These are phyloP conservation scores for Fusarium fujikuroi DNA, from an alignment of 2,329 filamentous ascomycete genomes.

Conservation along the genomic window DNA sequence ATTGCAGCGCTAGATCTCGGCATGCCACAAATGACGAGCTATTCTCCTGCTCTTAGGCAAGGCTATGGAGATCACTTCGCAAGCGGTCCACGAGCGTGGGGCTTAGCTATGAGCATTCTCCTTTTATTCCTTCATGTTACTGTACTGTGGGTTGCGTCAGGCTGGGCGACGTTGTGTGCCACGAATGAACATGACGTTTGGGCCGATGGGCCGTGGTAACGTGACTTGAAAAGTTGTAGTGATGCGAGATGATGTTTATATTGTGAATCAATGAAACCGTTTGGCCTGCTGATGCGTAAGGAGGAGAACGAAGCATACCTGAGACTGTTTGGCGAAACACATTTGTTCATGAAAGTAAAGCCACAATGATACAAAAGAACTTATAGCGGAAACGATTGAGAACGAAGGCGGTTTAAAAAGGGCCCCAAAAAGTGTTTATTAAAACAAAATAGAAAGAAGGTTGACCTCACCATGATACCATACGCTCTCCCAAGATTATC, in stretches of 20 bases:
- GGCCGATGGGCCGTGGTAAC: constrained; percentile 46
- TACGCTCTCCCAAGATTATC: neutral
- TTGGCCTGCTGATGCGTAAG: neutral
- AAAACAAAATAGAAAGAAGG: constrained; percentile 2
- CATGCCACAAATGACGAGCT: constrained; percentile 45
- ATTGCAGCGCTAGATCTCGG: constrained; percentile 76
- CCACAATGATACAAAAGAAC: neutral
- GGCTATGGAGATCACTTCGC: constrained; percentile 29
- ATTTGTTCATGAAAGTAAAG: neutral
- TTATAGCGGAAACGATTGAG: neutral
- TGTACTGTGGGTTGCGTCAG: constrained; percentile 49
- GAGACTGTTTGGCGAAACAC: neutral
- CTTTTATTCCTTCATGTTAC: constrained; percentile 50
- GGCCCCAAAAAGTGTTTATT: neutral
- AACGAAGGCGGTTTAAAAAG: no score
- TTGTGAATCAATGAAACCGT: neutral
- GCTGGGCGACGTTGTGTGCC: constrained; percentile 50
- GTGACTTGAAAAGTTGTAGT: neutral
- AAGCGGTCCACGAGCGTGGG: constrained; percentile 39
- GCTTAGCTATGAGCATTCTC: constrained; percentile 46
- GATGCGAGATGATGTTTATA: neutral
- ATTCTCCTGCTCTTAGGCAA: constrained; percentile 13
- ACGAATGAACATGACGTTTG: constrained; percentile 43
- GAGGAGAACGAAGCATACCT: neutral
- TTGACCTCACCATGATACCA: neutral